phyloP scores from a whole-genome alignment of 1,139 yeast genomes.

The Blastobotrys capitulatus region DNA sequence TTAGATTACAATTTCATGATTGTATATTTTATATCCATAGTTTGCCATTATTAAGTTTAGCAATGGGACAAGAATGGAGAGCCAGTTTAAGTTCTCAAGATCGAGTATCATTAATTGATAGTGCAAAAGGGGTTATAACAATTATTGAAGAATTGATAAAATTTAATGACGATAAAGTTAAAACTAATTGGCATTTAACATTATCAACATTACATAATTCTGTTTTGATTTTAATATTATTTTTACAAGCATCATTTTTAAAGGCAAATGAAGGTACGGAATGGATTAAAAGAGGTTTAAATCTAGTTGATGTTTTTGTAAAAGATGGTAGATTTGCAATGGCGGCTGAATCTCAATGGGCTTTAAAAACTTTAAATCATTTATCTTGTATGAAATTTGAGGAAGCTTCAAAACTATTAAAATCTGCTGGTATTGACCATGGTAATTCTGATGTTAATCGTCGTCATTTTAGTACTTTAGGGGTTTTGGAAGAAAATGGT shows the following conservation, averaged over 20 bases:
- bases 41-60: constrained; percentile 17
- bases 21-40: constrained; percentile 18
- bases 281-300: constrained; percentile 26
- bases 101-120: not conserved
- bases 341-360: constrained; percentile 64
- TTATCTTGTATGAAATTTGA: constrained; percentile 44
- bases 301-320: constrained; percentile 35
- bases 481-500: constrained; percentile 16
- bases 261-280: constrained; percentile 18
- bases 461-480: constrained; percentile 38
- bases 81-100: not conserved
- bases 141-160: constrained; percentile 35
- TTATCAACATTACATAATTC: constrained; percentile 44
- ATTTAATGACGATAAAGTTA: constrained; percentile 16
- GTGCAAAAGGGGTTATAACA: constrained; percentile 24
- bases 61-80: constrained; percentile 15
- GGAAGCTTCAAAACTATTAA: constrained; percentile 38
- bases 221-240: constrained; percentile 42
- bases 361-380: constrained; percentile 51
- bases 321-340: constrained; percentile 46
- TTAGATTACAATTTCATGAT: constrained; percentile 21
- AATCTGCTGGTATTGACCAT: constrained; percentile 48
- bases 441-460: constrained; percentile 52
- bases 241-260: constrained; percentile 41
- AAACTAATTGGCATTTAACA: constrained; percentile 52